Conservation (phyloP, 805 yeast genomes). For the Barnettozyma siamensis region DNA sequence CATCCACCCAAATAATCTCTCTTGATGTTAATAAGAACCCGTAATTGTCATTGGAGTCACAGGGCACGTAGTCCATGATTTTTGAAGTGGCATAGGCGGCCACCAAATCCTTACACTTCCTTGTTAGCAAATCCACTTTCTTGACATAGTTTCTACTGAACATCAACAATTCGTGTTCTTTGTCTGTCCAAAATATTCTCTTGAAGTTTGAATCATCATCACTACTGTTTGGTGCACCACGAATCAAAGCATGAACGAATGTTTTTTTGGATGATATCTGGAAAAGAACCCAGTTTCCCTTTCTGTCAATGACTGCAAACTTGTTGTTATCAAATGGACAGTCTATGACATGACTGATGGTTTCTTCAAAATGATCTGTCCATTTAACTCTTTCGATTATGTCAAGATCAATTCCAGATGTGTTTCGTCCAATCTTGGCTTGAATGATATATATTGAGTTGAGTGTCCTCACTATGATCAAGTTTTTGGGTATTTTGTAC, state of each 20-base stretch:
- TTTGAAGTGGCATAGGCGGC: constrained; percentile 24
- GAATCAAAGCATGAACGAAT: background rate
- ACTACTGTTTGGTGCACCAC: constrained; percentile 30
- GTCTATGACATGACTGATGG: constrained; percentile 41
- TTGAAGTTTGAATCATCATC: constrained; percentile 54
- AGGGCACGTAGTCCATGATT: constrained; percentile 38
- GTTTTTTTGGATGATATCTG: constrained; percentile 10
- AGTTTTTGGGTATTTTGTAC: constrained; percentile 23
- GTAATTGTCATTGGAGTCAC: constrained; percentile 27
- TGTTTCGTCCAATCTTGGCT: constrained; percentile 17
- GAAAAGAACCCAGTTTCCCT: constrained; percentile 48
- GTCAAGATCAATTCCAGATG: background rate
- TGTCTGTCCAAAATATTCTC: constrained; percentile 40
- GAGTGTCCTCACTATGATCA: constrained; percentile 35
- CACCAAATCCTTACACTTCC: constrained; percentile 26
- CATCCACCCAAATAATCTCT: constrained; percentile 52
- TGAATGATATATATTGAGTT: constrained; percentile 30
- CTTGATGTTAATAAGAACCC: constrained; percentile 58
- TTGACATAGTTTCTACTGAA: constrained; percentile 40
- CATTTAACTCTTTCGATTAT: constrained; percentile 2
- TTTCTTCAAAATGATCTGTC: constrained; percentile 26
- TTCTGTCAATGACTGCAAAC: constrained; percentile 42
- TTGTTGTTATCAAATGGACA: constrained; percentile 35
- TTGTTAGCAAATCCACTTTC: constrained; percentile 25
- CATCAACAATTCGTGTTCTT: constrained; percentile 26